Conservation (phyloP, 2,329 filamentous ascomycete genomes). For the Canariomyces notabilis region DNA sequence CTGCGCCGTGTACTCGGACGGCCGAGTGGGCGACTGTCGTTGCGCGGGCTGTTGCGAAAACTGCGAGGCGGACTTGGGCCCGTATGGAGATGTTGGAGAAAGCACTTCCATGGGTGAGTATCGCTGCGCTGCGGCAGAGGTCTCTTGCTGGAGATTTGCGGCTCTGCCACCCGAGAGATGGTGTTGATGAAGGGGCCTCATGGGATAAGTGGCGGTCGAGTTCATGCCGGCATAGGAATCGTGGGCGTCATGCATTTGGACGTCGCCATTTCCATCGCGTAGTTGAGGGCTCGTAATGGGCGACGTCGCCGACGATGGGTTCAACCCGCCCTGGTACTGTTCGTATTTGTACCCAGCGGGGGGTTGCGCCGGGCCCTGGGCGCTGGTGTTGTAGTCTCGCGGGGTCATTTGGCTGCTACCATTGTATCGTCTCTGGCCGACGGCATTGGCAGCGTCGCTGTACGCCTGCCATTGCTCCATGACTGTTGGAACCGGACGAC, state of each 20-base stretch:
- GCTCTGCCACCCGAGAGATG: conserved; percentile 52
- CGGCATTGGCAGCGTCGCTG: conserved; percentile 54
- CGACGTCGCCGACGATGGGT: conserved; percentile 48
- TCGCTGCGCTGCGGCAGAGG: conserved; percentile 78
- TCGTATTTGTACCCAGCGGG: conserved; percentile 63
- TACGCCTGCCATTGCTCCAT: conserved; percentile 66
- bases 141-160: conserved; percentile 68
- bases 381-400: conserved; percentile 33
- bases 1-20: conserved; percentile 51
- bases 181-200: conserved; percentile 72
- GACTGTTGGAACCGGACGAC: conserved; percentile 24
- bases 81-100: conserved; percentile 75
- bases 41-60: conserved; percentile 46
- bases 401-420: conserved; percentile 32
- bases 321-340: conserved; percentile 52
- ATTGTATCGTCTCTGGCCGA: conserved; percentile 61
- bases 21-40: conserved; percentile 75
- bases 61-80: conserved; percentile 53
- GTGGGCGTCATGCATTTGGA: conserved; percentile 78
- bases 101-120: conserved; percentile 95
- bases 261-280: conserved; percentile 69
- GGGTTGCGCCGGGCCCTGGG: conserved; percentile 35
- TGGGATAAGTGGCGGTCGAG: conserved; percentile 78
- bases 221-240: conserved; percentile 83
- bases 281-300: conserved; percentile 53